Percentiles rank a stretch among this genome's conserved stretches.
Conservation (phyloP, 495 filamentous ascomycete species). For the Extremus antarcticus region DNA sequence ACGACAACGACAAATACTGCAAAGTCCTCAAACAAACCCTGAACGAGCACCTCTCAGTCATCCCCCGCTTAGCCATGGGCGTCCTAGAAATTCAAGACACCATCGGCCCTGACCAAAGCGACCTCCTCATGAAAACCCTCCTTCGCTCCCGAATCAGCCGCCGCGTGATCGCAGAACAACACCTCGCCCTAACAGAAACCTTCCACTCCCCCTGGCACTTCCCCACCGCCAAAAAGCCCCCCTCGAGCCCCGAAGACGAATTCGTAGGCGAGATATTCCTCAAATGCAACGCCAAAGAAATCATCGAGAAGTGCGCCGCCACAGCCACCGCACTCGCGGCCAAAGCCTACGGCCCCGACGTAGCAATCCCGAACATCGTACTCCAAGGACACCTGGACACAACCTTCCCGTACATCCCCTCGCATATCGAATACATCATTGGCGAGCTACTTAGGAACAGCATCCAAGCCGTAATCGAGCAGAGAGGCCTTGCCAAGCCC, state of each 20-base stretch:
- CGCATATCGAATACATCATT: conserved; percentile 92
- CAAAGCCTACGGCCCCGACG: conserved; percentile 57
- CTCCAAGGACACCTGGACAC: conserved; percentile 78
- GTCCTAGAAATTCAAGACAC: conserved; percentile 76
- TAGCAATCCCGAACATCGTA: conserved; percentile 66
- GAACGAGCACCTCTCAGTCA: conserved; percentile 81
- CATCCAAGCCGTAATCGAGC: conserved; percentile 81
- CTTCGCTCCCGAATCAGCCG: conserved; percentile 89
- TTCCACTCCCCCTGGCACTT: conserved; percentile 92
- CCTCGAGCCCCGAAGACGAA: conserved; percentile 48
- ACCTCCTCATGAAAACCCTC: conserved; percentile 91
- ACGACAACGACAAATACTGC: conserved; percentile 88
- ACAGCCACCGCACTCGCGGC: conserved; percentile 57
- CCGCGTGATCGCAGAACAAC: conserved; percentile 93
- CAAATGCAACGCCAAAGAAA: conserved; percentile 83
- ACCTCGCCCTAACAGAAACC: conserved; percentile 91
- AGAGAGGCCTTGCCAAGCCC: conserved; percentile 39
- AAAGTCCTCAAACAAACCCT: conserved; percentile 66
- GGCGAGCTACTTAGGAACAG: conserved; percentile 93
- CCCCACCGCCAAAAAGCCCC: conserved; percentile 50
- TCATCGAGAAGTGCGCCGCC: conserved; percentile 70
- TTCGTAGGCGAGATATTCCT: conserved; percentile 95
- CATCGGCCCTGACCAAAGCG: conserved; percentile 66
- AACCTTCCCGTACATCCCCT: conserved; percentile 92
- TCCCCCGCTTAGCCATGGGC: conserved; percentile 87